These are phyloP conservation scores for Arctium lappa DNA, from an alignment of 129 eudicot genomes.

Conservation along the genomic window DNA sequence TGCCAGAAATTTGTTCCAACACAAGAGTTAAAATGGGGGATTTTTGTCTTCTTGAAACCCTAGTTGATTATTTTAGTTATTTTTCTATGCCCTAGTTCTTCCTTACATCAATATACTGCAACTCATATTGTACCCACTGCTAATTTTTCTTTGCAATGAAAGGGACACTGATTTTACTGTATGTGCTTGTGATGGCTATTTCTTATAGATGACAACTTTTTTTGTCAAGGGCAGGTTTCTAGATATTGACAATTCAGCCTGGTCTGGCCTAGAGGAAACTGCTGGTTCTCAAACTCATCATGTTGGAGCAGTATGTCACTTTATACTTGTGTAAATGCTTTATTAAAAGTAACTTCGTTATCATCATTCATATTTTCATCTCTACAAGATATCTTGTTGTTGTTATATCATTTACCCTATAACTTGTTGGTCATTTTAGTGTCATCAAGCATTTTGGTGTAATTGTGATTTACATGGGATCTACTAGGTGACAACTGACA, in stretches of 20 bases:
- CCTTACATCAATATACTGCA: background rate
- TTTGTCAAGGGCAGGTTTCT: constrained; percentile 46
- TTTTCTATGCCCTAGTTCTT: background rate
- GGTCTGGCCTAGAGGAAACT: constrained; percentile 93
- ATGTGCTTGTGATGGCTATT: background rate
- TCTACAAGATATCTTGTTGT: background rate
- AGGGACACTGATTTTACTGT: background rate
- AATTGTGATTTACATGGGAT: too few relatives aligned
- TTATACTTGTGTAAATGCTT: background rate
- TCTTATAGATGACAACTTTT: background rate
- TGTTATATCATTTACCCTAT: background rate
- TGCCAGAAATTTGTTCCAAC: background rate
- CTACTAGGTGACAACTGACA: too few relatives aligned
- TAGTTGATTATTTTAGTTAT: background rate
- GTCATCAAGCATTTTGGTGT: too few relatives aligned
- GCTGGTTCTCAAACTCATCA: constrained; percentile 64
- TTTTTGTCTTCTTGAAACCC: background rate
- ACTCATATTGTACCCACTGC: background rate
- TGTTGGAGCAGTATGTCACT: constrained; percentile 71
- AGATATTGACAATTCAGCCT: constrained; percentile 59
- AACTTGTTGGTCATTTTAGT: too few relatives aligned
- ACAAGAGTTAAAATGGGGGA: too few relatives aligned
- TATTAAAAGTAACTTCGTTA: background rate
- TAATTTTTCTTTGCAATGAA: background rate
- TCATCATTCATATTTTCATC: background rate